phyloP scores from a whole-genome alignment of 805 yeast genomes.

The Candida mattraensis region DNA sequence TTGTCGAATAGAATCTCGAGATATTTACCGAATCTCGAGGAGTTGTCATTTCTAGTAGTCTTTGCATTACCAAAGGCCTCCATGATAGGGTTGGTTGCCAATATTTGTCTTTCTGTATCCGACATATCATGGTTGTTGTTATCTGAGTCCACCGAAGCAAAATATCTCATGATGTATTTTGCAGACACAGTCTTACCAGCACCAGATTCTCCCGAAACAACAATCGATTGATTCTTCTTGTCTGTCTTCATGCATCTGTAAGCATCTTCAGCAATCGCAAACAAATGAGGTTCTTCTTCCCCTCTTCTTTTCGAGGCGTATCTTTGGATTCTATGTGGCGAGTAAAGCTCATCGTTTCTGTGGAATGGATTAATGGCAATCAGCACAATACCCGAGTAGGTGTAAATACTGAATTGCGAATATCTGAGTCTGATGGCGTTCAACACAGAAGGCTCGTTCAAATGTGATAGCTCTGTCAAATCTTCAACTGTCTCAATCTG shows the following conservation, averaged over 20 bases:
- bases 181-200: conserved; percentile 99
- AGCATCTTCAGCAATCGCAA: conserved; percentile 97
- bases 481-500: conserved; percentile 96
- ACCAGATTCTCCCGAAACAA: conserved; percentile 97
- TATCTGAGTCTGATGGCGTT: conserved; percentile 91
- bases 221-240: conserved; percentile 86
- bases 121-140: conserved; percentile 64
- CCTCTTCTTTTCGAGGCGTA: conserved; percentile 92
- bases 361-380: conserved; percentile 97
- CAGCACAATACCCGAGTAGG: conserved; percentile 94
- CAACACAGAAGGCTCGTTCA: conserved; percentile 94
- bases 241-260: conserved; percentile 91
- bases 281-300: conserved; percentile 94
- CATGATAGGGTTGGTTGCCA: conserved; percentile 96
- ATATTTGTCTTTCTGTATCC: conserved; percentile 86
- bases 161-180: conserved; percentile 94
- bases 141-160: conserved; percentile 83
- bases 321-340: conserved; percentile 91
- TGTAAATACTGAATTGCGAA: conserved; percentile 85
- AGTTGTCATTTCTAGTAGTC: conserved; percentile 94
- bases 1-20: conserved; percentile 84
- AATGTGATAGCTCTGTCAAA: conserved; percentile 83
- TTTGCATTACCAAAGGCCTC: conserved; percentile 99
- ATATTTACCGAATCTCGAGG: conserved; percentile 96
- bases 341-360: conserved; percentile 83